phyloP scores from a whole-genome alignment of 2,329 filamentous ascomycete species.

The Huntiella decipiens region DNA sequence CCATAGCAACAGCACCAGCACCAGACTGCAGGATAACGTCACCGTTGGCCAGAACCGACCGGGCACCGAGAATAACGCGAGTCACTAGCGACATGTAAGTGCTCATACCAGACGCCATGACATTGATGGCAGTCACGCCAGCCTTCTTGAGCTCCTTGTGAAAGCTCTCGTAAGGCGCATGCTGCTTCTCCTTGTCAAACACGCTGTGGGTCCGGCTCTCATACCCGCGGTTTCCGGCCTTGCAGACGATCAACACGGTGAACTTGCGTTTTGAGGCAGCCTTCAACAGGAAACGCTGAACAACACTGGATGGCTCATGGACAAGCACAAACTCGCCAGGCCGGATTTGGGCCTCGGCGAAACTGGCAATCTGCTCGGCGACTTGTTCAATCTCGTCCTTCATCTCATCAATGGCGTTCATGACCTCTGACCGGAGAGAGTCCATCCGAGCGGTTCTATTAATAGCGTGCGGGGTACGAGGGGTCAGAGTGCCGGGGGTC shows the following conservation, averaged over 20 bases:
- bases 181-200: conserved; percentile 4
- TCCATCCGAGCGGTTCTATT: conserved; percentile 23
- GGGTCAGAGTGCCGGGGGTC: conserved; percentile 31
- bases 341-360: conserved; percentile 81
- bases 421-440: conserved; percentile 73
- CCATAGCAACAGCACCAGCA: conserved; percentile 64
- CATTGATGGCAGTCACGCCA: conserved; percentile 65
- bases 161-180: conserved; percentile 32
- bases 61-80: conserved; percentile 82
- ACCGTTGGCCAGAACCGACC: conserved; percentile 75
- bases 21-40: conserved; percentile 70
- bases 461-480: conserved; percentile 20
- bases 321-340: conserved; percentile 84
- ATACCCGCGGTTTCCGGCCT: conserved; percentile 21
- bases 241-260: conserved; percentile 70
- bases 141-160: conserved; percentile 59
- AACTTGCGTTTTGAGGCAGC: conserved; percentile 82
- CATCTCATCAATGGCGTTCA: conserved; percentile 87
- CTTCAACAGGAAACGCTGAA: conserved; percentile 75
- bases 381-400: conserved; percentile 87
- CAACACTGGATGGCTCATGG: conserved; percentile 66
- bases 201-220: conserved; percentile 17
- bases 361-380: conserved; percentile 79
- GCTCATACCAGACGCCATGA: conserved; percentile 71
- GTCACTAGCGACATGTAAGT: conserved; percentile 90